A percentile compares a stretch with the other conserved stretches of the same genome.
phyloP scores from a whole-genome alignment of 176 grass and related monocot genomes.

The Alopecurus myosuroides region DNA sequence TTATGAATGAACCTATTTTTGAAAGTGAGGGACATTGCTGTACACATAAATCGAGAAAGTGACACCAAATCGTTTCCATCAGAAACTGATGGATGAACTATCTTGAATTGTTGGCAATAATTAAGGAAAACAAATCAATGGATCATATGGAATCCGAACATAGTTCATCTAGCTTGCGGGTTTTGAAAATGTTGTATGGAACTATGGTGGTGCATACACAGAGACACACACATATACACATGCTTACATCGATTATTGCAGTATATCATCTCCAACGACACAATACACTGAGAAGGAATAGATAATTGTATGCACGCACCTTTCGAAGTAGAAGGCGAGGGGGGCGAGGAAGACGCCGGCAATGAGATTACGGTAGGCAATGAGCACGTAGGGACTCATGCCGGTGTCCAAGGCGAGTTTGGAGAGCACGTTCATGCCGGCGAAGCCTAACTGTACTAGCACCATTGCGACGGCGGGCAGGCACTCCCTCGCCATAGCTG shows the following conservation, averaged over 20 bases:
- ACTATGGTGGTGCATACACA: not conserved
- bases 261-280: not conserved
- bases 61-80: not conserved
- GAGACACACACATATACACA: not conserved
- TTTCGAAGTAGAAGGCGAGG: slow-evolving; percentile 53
- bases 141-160: not conserved
- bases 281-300: not conserved
- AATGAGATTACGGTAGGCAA: slow-evolving; percentile 86
- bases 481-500: slow-evolving; percentile 39
- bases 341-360: slow-evolving; percentile 69
- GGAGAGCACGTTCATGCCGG: slow-evolving; percentile 79
- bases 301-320: slow-evolving; percentile 44
- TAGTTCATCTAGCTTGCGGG: not conserved
- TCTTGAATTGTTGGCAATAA: not conserved
- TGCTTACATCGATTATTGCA: not conserved
- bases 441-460: slow-evolving; percentile 73
- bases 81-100: not conserved
- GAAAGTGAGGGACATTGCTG: not conserved
- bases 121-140: not conserved
- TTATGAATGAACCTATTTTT: not conserved
- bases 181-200: not conserved
- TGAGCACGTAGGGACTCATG: slow-evolving; percentile 93
- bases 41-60: not conserved
- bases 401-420: slow-evolving; percentile 88
- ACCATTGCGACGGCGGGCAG: slow-evolving; percentile 65